Evolutionary conservation across 345 rosid genomes (phyloP).

Genomic region (Corchorus capsularis): DNA sequence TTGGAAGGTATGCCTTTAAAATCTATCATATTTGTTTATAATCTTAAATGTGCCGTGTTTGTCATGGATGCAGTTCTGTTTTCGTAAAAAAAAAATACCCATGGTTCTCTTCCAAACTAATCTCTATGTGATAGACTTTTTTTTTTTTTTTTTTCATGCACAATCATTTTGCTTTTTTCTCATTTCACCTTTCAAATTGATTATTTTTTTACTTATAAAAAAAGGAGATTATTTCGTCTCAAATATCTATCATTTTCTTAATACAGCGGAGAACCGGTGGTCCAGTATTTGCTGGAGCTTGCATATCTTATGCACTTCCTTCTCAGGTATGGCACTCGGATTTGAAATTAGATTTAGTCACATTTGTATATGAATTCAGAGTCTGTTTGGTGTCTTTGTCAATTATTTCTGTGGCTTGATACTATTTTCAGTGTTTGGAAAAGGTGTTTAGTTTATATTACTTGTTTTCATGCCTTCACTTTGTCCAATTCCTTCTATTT

Average conservation of each 20-base stretch:
- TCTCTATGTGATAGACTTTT: too few species aligned
- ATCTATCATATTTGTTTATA: too few species aligned
- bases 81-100: too few species aligned
- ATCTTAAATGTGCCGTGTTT: too few species aligned
- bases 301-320: slow-evolving; percentile 64
- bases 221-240: not conserved
- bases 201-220: too few species aligned
- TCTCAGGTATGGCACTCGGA: slow-evolving; percentile 59
- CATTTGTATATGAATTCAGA: not conserved
- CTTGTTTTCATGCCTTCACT: not conserved
- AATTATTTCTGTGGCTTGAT: not conserved
- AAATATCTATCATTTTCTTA: slow-evolving; percentile 3
- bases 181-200: too few species aligned
- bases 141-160: too few species aligned
- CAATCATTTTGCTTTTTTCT: too few species aligned
- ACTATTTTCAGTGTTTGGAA: not conserved
- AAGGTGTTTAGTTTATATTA: not conserved
- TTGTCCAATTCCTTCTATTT: not conserved
- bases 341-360: not conserved
- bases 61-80: too few species aligned
- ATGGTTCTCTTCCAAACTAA: too few species aligned
- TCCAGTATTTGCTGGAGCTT: slow-evolving; percentile 90
- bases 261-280: slow-evolving; percentile 75
- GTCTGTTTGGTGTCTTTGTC: not conserved
- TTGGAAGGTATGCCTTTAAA: slow-evolving; percentile 90